Evolutionary conservation across 2,329 filamentous ascomycete genomes (phyloP).

Genomic region (Fonsecaea nubica): DNA sequence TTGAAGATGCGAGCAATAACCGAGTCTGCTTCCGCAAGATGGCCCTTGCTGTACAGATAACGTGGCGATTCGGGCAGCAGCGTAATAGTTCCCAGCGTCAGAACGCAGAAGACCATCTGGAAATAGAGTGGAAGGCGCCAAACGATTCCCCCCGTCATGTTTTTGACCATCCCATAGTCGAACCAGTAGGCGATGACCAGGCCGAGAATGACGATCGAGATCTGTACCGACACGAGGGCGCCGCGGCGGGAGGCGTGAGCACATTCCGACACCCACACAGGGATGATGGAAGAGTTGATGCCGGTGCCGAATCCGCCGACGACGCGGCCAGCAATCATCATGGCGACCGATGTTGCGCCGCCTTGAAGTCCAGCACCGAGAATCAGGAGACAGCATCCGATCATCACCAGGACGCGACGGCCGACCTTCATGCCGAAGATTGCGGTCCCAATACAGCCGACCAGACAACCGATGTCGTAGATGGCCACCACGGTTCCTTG

Average conservation of each 20-base stretch:
- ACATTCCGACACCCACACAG: constrained; percentile 31
- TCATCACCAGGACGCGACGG: constrained; percentile 15
- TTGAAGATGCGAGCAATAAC: constrained; percentile 14
- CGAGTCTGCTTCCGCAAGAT: constrained; percentile 15
- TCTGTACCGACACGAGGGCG: constrained; percentile 14
- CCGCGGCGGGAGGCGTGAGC: constrained; percentile 17
- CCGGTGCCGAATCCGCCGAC: constrained; percentile 24
- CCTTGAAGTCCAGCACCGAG: constrained; percentile 41
- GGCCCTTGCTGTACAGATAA: constrained; percentile 14
- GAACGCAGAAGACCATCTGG: constrained; percentile 52
- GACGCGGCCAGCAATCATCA: constrained; percentile 41
- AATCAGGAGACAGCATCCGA: constrained; percentile 14
- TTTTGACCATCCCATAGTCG: constrained; percentile 40
- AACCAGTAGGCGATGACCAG: constrained; percentile 43
- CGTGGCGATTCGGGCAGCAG: constrained; percentile 48
- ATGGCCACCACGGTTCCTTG: constrained; percentile 40
- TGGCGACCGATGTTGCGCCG: constrained; percentile 32
- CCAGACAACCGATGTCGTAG: constrained; percentile 36
- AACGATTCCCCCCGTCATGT: background rate
- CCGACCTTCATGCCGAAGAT: constrained; percentile 39
- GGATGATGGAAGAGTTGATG: constrained; percentile 20
- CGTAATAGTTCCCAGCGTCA: constrained; percentile 46
- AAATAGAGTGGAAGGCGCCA: constrained; percentile 57
- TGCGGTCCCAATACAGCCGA: constrained; percentile 32
- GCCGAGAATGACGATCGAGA: constrained; percentile 31